phyloP scores from a whole-genome alignment of 495 filamentous ascomycete species.

The Ramalina peruviana region DNA sequence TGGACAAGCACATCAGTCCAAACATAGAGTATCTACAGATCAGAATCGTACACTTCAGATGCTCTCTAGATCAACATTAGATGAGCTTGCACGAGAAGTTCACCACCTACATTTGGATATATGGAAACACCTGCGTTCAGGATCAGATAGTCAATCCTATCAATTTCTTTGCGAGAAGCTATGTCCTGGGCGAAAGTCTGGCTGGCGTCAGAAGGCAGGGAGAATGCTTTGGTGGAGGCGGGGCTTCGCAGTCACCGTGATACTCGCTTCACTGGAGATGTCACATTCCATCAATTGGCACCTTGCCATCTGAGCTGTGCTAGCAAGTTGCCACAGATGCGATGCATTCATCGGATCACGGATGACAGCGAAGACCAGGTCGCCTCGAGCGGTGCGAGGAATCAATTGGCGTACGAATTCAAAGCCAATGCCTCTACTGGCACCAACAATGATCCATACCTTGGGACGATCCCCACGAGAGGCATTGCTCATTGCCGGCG shows the following conservation, averaged over 20 bases:
- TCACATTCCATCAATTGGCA: slow-evolving; percentile 37
- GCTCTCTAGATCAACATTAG: slow-evolving; percentile 27
- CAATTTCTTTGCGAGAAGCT: slow-evolving; percentile 16
- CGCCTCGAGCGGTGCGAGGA: slow-evolving; percentile 16
- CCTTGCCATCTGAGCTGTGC: slow-evolving; percentile 21
- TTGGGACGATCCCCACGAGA: background rate
- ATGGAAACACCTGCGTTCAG: slow-evolving; percentile 44
- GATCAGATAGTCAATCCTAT: slow-evolving; percentile 35
- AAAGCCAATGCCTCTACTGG: slow-evolving; percentile 42
- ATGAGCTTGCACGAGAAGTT: background rate
- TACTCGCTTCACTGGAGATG: slow-evolving; percentile 35
- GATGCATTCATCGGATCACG: slow-evolving; percentile 29
- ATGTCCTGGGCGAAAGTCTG: slow-evolving; percentile 14
- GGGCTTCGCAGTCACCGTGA: slow-evolving; percentile 23
- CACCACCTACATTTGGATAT: slow-evolving; percentile 36
- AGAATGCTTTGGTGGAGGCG: background rate
- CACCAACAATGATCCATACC: slow-evolving; percentile 43
- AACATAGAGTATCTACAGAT: background rate
- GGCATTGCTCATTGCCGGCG: background rate
- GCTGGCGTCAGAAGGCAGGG: slow-evolving; percentile 1
- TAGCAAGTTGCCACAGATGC: slow-evolving; percentile 26
- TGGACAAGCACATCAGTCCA: slow-evolving; percentile 12
- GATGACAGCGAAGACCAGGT: slow-evolving; percentile 39
- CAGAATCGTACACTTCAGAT: slow-evolving; percentile 31
- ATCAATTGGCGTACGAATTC: slow-evolving; percentile 40